Evolutionary conservation across 1,284 basidiomycete genomes (phyloP).

Genomic region (Leccinum fuscescens): DNA sequence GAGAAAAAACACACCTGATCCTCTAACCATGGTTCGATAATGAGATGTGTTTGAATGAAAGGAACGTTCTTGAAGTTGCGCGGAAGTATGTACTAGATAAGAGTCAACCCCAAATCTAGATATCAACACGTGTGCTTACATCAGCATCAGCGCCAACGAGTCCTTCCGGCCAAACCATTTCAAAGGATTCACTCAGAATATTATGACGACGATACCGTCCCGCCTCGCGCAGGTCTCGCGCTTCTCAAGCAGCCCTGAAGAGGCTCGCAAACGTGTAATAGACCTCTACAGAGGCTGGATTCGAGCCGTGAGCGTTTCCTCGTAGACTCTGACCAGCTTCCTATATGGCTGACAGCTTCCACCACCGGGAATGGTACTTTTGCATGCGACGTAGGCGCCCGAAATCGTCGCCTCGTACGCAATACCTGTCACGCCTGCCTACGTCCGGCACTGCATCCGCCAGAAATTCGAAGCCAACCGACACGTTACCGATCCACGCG

Average conservation of each 20-base stretch:
- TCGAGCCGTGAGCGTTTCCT: conserved; percentile 62
- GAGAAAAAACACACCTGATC: conserved; percentile 42
- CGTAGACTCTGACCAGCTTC: neutral
- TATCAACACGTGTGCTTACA: conserved; percentile 11
- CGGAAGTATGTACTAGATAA: conserved; percentile 15
- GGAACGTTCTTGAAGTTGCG: neutral
- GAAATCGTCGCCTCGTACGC: conserved; percentile 87
- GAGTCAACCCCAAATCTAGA: conserved; percentile 14
- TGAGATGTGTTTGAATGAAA: neutral
- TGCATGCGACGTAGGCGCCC: conserved; percentile 62
- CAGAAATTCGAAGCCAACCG: conserved; percentile 87
- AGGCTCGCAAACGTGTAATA: conserved; percentile 71
- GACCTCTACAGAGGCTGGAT: conserved; percentile 93
- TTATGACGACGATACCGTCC: conserved; percentile 88
- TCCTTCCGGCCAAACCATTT: conserved; percentile 5
- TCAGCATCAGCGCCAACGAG: conserved; percentile 13
- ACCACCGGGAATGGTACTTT: neutral
- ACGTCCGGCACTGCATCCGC: conserved; percentile 82
- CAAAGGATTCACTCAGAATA: neutral
- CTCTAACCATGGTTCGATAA: conserved; percentile 51
- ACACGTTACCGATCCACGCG: conserved; percentile 77
- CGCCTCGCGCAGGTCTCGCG: conserved; percentile 77
- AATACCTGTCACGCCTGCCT: conserved; percentile 79
- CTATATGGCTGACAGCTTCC: neutral
- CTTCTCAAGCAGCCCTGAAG: conserved; percentile 57